Base-by-base conservation (phyloP, 2,329 filamentous ascomycete genomes). In the Ambrosiella xylebori region DNA sequence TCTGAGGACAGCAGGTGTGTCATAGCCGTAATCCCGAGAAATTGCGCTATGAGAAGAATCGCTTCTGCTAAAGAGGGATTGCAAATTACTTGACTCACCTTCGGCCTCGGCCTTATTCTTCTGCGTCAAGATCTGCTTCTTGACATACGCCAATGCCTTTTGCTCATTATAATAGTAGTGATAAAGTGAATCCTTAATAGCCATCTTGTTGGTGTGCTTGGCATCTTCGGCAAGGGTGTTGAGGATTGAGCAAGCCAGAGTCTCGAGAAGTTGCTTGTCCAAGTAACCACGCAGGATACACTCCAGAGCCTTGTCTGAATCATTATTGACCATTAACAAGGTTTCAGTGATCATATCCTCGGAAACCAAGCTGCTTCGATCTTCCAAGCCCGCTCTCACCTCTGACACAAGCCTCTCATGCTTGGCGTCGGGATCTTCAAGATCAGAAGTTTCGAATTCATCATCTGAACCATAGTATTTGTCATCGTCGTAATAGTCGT, bases 131-230 rank as follows among this genome's bases (percentile, higher is more conserved):
- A 72, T 66, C 50, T 71, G 13, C 36, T 79, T 82, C 62, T 82
- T 76, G 55, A 95, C 70, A 65, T 88, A 93, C 54, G 76, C 74
- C 36, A 89, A 82, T 0, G 85, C 79, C 70, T 93, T 93, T 58
- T 80, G 82, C 40, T 93, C 76, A 65, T 95, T 87, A 67, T 88
- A 95, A 69, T 88, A 95, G 70, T 93, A 94, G 69, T 95, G 79
- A 86, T 87, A 95, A 13, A 95, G 70, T 0, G 88, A 78, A 61
- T 95, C 88, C 66, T 91, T 80, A 62, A 94, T 87, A 65, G 91
- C 82, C 40, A 63, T 68, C 44, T 63, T 70, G 56, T 72, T 74
- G 64, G 80, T 73, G 59, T 75, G 77, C 58, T 72, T 70, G 52
- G 74, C 71, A 37, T 61, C 53, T 59, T 75, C 71, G 8, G 71